A percentile compares a stretch with the other conserved stretches of the same genome.
phyloP scores from a whole-genome alignment of 768 basidiomycete species.

The Macrolepiota dolichaula region DNA sequence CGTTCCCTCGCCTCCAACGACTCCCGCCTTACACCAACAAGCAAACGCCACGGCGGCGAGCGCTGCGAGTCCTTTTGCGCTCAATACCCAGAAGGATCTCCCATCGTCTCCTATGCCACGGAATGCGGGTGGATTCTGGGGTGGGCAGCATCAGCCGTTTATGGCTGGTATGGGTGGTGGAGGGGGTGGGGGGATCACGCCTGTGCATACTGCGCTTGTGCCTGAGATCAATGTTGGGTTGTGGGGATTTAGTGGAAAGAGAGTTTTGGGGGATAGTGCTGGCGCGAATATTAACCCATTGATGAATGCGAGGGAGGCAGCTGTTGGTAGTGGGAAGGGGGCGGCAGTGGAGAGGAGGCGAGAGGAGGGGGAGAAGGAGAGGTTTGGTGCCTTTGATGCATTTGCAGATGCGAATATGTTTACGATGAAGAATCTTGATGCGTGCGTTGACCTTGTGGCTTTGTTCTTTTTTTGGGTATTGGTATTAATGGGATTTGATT shows the following conservation, averaged over 20 bases:
- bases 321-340: conserved; percentile 11
- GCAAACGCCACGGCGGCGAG: conserved; percentile 3
- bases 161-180: conserved; percentile 46
- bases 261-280: conserved; percentile 13
- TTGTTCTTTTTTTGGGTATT: conserved; percentile 7
- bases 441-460: conserved; percentile 39
- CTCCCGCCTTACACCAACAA: conserved; percentile 1
- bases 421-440: conserved; percentile 84
- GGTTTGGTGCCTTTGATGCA: conserved; percentile 58
- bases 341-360: conserved; percentile 7
- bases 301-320: conserved; percentile 42
- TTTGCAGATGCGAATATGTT: conserved; percentile 82
- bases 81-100: conserved; percentile 78
- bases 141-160: conserved; percentile 36
- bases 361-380: conserved; percentile 8
- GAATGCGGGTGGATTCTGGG: conserved; percentile 61
- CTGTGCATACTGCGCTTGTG: conserved; percentile 80
- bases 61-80: conserved; percentile 38
- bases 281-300: conserved; percentile 68
- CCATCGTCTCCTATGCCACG: conserved; percentile 48
- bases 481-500: conserved; percentile 9
- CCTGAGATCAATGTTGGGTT: conserved; percentile 49
- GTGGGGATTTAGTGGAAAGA: conserved; percentile 8
- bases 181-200: conserved; percentile 72
- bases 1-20: conserved; percentile 1